Conservation (phyloP, 768 basidiomycete species). For the Russula ochroleuca region DNA sequence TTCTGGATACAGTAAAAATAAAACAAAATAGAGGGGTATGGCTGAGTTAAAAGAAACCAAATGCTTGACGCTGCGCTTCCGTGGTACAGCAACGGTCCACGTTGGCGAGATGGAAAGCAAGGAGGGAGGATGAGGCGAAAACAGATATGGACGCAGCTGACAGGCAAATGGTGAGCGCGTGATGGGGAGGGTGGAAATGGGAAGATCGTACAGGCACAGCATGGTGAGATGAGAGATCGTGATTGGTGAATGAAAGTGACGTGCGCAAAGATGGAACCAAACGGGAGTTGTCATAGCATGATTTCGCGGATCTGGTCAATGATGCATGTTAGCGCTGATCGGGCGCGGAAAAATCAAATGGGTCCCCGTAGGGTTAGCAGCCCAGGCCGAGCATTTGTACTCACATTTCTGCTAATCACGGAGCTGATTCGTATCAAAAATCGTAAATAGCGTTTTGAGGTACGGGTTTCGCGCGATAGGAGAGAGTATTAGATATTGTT, state of each 20-base stretch:
- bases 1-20: neutral
- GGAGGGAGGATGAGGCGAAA: neutral
- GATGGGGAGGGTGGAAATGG: neutral
- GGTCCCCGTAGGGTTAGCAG: neutral
- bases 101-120: neutral
- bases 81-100: neutral
- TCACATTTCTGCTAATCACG: constrained; percentile 66
- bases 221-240: neutral
- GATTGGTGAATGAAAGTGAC: neutral
- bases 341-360: constrained; percentile 5
- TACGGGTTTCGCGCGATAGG: constrained; percentile 27
- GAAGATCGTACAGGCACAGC: constrained; percentile 5
- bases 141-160: neutral
- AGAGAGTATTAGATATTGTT: constrained; percentile 31
- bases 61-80: constrained; percentile 4
- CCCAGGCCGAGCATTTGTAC: constrained; percentile 34
- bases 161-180: neutral
- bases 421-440: constrained; percentile 40
- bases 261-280: neutral
- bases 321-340: constrained; percentile 19
- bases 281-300: constrained; percentile 40
- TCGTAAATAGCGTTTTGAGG: constrained; percentile 23
- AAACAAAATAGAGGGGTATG: constrained; percentile 3
- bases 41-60: constrained; percentile 6
- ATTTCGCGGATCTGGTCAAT: constrained; percentile 47